Conservation (phyloP, 2,329 filamentous ascomycete species). For the Ceratocystis smalleyi region DNA sequence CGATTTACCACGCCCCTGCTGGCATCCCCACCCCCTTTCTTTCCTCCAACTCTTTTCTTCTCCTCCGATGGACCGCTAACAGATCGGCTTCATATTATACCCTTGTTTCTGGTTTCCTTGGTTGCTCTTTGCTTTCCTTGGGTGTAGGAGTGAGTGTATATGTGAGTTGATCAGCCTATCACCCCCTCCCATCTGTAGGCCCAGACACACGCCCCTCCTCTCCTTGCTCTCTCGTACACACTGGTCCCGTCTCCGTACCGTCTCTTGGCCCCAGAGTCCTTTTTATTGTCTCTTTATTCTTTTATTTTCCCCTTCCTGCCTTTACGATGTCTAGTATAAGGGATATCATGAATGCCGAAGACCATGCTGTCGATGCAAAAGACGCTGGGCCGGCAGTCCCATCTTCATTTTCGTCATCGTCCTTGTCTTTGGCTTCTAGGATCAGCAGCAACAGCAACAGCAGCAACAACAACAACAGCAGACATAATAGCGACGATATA, state of each 20-base stretch:
- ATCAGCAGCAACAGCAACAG: background rate
- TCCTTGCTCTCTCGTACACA: background rate
- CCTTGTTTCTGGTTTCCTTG: background rate
- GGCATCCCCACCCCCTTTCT: no score
- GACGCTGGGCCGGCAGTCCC: conserved; percentile 1
- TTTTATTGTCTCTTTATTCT: background rate
- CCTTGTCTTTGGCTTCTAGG: conserved; percentile 5
- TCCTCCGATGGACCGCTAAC: background rate
- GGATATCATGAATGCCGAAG: conserved; percentile 17
- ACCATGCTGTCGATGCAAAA: conserved; percentile 13
- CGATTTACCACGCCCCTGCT: no score
- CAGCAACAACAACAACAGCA: background rate
- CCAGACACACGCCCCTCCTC: background rate
- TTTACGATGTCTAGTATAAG: conserved; percentile 14
- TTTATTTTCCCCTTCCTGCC: background rate
- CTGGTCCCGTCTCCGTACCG: background rate
- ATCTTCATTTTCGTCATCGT: conserved; percentile 12
- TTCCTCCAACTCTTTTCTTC: background rate
- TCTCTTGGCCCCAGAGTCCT: background rate
- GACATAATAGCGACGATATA: conserved; percentile 1
- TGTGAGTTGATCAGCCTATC: no score
- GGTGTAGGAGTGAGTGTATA: no score
- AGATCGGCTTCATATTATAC: background rate
- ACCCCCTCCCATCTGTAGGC: no score
- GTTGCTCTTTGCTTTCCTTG: background rate